Evolutionary conservation across 495 filamentous ascomycete genomes (phyloP).

Genomic region (Neurospora cerealis): DNA sequence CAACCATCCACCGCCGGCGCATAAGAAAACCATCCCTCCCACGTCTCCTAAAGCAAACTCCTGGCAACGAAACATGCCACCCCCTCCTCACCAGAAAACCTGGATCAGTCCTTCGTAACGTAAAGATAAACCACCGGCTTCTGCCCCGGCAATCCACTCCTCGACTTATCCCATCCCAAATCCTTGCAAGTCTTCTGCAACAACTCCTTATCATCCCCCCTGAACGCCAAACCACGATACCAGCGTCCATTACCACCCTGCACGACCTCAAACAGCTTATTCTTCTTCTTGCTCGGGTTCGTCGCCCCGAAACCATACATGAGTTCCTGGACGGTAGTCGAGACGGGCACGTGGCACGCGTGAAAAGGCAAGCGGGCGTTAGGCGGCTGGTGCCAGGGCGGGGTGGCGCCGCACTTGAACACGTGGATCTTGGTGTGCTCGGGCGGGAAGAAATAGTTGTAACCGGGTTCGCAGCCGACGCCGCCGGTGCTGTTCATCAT

Average conservation of each 20-base stretch:
- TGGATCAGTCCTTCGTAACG: conserved; percentile 25
- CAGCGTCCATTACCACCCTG: conserved; percentile 27
- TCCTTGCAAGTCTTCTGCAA: conserved; percentile 22
- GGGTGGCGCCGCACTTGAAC: conserved; percentile 24
- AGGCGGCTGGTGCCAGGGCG: conserved; percentile 33
- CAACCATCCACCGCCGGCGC: neutral
- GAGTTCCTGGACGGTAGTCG: conserved; percentile 32
- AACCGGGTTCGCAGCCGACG: conserved; percentile 38
- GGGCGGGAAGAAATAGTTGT: conserved; percentile 40
- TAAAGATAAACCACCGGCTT: conserved; percentile 33
- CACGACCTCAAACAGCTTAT: conserved; percentile 32
- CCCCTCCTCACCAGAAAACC: neutral
- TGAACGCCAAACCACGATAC: conserved; percentile 24
- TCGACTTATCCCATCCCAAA: conserved; percentile 28
- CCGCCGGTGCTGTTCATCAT: conserved; percentile 48
- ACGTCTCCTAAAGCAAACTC: neutral
- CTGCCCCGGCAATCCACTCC: conserved; percentile 22
- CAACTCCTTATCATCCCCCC: conserved; percentile 15
- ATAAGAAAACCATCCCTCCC: neutral
- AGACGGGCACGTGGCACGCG: conserved; percentile 31
- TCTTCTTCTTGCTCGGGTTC: conserved; percentile 29
- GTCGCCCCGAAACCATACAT: conserved; percentile 35
- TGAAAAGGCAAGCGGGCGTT: conserved; percentile 21
- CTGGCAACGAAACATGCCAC: neutral
- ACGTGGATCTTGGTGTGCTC: conserved; percentile 41